These are phyloP conservation scores for Vitis amurensis DNA, from an alignment of 164 flowering plant genomes.

Conservation along the genomic window DNA sequence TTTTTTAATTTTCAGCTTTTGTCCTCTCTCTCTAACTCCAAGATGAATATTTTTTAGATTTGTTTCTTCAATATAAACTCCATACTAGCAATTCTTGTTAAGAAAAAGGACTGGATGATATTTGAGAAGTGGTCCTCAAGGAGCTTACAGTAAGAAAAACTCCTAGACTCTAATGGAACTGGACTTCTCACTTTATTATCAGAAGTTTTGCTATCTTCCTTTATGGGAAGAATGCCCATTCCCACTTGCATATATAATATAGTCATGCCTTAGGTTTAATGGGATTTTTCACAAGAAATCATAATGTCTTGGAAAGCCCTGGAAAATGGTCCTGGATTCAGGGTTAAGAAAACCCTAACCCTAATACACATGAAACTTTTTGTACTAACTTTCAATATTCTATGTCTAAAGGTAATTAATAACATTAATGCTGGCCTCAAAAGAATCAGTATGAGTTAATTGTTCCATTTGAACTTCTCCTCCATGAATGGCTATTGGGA, in stretches of 20 bases:
- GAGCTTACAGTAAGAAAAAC: conserved; percentile 16
- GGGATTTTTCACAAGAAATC: conserved; percentile 20
- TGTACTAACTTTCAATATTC: neutral
- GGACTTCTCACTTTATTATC: conserved; percentile 4
- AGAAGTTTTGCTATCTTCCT: conserved; percentile 8
- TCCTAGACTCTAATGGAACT: conserved; percentile 10
- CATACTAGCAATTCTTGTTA: neutral
- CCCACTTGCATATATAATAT: conserved; percentile 12
- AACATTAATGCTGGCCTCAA: no score
- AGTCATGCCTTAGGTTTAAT: conserved; percentile 29
- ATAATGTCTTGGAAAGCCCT: conserved; percentile 16
- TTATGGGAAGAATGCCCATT: conserved; percentile 14
- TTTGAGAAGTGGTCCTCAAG: conserved; percentile 39
- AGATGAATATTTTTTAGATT: no score
- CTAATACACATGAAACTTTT: neutral
- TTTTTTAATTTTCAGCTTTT: conserved; percentile 24
- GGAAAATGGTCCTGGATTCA: conserved; percentile 24
- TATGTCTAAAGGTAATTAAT: no score
- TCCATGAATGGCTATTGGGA: neutral
- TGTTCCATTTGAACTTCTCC: neutral
- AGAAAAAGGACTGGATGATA: conserved; percentile 6
- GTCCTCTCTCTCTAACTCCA: conserved; percentile 11
- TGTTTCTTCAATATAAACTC: no score
- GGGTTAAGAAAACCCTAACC: conserved; percentile 22
- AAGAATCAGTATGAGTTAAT: neutral